These are phyloP conservation scores for Gynochthodes officinalis DNA, from an alignment of 257 asterid genomes.

Conservation along the genomic window DNA sequence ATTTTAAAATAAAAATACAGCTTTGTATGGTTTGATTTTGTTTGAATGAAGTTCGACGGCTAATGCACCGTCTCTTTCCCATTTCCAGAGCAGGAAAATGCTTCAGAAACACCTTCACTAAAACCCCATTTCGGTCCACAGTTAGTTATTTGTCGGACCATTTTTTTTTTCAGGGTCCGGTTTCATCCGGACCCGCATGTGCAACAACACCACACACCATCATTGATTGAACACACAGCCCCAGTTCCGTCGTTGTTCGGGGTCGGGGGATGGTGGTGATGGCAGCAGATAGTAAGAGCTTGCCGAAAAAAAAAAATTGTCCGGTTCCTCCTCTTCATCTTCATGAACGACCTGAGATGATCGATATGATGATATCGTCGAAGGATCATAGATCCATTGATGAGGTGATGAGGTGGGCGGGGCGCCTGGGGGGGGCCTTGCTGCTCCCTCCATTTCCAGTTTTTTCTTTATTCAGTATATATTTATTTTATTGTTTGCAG, in stretches of 20 bases:
- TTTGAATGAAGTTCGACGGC: slow-evolving; percentile 47
- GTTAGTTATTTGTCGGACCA: slow-evolving; percentile 18
- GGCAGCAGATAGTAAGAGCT: slow-evolving; percentile 54
- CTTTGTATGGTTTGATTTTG: no score
- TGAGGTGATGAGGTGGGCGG: slow-evolving; percentile 76
- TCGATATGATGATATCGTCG: slow-evolving; percentile 63
- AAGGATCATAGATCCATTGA: slow-evolving; percentile 67
- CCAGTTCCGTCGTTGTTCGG: slow-evolving; percentile 30
- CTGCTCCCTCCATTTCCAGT: slow-evolving; percentile 87
- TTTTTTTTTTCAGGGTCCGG: slow-evolving; percentile 14
- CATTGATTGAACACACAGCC: slow-evolving; percentile 27
- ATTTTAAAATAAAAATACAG: no score
- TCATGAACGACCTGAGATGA: slow-evolving; percentile 76
- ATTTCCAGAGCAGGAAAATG: slow-evolving; percentile 25
- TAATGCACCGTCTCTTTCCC: slow-evolving; percentile 40
- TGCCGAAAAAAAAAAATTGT: slow-evolving; percentile 82
- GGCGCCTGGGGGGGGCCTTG: slow-evolving; percentile 97
- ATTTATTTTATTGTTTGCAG: not conserved
- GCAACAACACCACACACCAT: not conserved
- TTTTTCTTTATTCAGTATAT: no score
- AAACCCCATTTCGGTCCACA: slow-evolving; percentile 30
- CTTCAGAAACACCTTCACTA: slow-evolving; percentile 27
- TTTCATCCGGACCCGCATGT: slow-evolving; percentile 22
- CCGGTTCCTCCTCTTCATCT: no score
- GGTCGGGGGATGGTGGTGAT: slow-evolving; percentile 88